Evolutionary conservation across 306 rosid species (phyloP), one percentile per base, ranked within the genome.

Genomic region (Fragaria ananassa): DNA sequence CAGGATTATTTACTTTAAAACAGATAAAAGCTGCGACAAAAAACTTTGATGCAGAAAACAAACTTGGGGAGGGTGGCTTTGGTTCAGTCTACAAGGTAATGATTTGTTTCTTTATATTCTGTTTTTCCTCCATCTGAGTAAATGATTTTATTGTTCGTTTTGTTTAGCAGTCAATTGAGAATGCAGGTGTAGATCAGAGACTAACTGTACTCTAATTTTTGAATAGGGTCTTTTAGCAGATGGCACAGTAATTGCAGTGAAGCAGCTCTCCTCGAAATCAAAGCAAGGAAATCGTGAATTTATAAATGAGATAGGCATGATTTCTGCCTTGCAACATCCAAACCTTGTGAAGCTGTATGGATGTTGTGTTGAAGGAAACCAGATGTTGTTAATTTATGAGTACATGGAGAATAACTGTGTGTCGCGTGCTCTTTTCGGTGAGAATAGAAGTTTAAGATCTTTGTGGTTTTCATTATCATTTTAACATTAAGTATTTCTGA

Each of bases 281-380:
- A 90, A 88, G 89, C 98, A 92, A 84, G 98, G 98, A 86, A 94
- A 88, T 74, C 98, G 97, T 1, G 98, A 94, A 86, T 94, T 94
- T 78, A 86, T 94, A 77, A 94, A 84, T 76, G 98, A 94, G 88
- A 90, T 91, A 61, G 98, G 98, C 85, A 86, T 92, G 92, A 84
- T 94, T 79, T 94, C 98, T 31, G 98, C 93, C 76, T 87, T 92
- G 53, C 92, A 89, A 76, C 98, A 94, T 81, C 97, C 95, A 45
- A 94, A 91, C 86, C 98, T 94, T 79, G 98, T 94, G 76, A 92
- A 90, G 92, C 91, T 94, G 45, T 85, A 82, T 78, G 98, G 98
- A 61, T 94, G 98, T 76, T 94, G 98, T 74, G 89, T 82, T 54
- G 98, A 94, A 81, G 96, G 93, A 49, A 94, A 94, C 86, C 97